phyloP scores from a whole-genome alignment of 2,329 filamentous ascomycete species.

The Dactylellina haptotyla region DNA sequence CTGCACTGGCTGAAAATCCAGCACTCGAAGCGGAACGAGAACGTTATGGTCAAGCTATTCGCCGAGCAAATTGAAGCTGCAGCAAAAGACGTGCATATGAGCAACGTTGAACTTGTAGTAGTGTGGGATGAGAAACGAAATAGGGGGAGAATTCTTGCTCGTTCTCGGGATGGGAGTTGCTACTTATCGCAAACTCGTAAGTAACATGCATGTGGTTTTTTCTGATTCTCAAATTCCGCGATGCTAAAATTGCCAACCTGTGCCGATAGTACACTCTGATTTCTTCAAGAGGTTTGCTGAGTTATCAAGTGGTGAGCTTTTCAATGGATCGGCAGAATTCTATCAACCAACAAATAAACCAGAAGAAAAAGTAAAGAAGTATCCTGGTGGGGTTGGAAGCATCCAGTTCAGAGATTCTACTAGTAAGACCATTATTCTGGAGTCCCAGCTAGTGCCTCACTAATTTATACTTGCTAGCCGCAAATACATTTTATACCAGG shows the following conservation, averaged over 20 bases:
- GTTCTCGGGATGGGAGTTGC: constrained; percentile 38
- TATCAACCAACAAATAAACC: constrained; percentile 24
- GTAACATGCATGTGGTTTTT: neutral
- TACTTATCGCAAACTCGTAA: constrained; percentile 48
- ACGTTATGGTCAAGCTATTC: constrained; percentile 52
- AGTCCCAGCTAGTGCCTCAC: no score
- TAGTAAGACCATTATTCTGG: constrained; percentile 6
- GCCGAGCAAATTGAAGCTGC: constrained; percentile 45
- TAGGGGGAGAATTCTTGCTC: constrained; percentile 44
- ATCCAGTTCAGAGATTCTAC: constrained; percentile 46
- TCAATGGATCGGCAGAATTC: constrained; percentile 45
- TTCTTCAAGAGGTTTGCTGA: constrained; percentile 49
- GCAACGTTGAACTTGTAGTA: constrained; percentile 44
- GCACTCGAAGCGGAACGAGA: constrained; percentile 39
- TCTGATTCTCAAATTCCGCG: no score
- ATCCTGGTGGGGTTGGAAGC: constrained; percentile 41
- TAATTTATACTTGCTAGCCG: constrained; percentile 21
- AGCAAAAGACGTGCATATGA: constrained; percentile 41
- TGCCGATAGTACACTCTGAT: constrained; percentile 27
- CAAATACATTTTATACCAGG: constrained; percentile 47
- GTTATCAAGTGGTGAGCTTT: constrained; percentile 44
- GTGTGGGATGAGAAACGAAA: constrained; percentile 42
- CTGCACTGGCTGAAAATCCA: constrained; percentile 48
- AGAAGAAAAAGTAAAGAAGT: constrained; percentile 34
- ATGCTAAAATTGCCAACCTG: neutral